A percentile compares a stretch with the other conserved stretches of the same genome.
phyloP scores from a whole-genome alignment of 192 early-diverging fungal species.

The Umbelopsis sp. region DNA sequence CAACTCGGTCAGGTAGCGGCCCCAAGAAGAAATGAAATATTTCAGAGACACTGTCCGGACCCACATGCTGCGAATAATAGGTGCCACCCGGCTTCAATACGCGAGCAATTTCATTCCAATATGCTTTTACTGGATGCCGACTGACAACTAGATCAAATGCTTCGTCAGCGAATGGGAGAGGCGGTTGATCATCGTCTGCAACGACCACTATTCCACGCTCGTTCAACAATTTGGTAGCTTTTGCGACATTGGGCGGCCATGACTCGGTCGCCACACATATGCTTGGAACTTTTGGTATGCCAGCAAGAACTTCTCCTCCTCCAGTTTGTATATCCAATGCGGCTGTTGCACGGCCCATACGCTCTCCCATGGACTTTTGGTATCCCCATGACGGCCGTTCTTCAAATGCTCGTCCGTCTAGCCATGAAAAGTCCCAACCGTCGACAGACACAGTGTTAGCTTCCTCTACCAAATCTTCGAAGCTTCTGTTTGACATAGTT shows the following conservation, averaged over 20 bases:
- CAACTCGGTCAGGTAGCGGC: slow-evolving; percentile 18
- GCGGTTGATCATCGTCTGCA: slow-evolving; percentile 1
- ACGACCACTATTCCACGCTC: slow-evolving; percentile 31
- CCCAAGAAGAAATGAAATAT: slow-evolving; percentile 30
- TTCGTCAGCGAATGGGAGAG: slow-evolving; percentile 31
- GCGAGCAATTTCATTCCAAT: slow-evolving; percentile 31
- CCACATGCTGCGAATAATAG: slow-evolving; percentile 38
- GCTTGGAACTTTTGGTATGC: slow-evolving; percentile 13
- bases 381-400: slow-evolving; percentile 26
- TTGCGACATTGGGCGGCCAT: slow-evolving; percentile 34
- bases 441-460: slow-evolving; percentile 23
- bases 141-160: slow-evolving; percentile 39
- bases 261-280: slow-evolving; percentile 34
- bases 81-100: slow-evolving; percentile 27
- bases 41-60: slow-evolving; percentile 32
- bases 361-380: slow-evolving; percentile 24
- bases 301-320: slow-evolving; percentile 35
- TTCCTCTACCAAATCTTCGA: slow-evolving; percentile 23
- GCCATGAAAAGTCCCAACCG: slow-evolving; percentile 37
- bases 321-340: slow-evolving; percentile 33
- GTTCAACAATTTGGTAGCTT: slow-evolving; percentile 27
- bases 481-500: neutral
- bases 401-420: slow-evolving; percentile 34
- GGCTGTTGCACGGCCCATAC: slow-evolving; percentile 22
- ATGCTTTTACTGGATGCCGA: slow-evolving; percentile 23